Conservation (phyloP, 805 yeast species). For the Ogataea nitratoaversa region DNA sequence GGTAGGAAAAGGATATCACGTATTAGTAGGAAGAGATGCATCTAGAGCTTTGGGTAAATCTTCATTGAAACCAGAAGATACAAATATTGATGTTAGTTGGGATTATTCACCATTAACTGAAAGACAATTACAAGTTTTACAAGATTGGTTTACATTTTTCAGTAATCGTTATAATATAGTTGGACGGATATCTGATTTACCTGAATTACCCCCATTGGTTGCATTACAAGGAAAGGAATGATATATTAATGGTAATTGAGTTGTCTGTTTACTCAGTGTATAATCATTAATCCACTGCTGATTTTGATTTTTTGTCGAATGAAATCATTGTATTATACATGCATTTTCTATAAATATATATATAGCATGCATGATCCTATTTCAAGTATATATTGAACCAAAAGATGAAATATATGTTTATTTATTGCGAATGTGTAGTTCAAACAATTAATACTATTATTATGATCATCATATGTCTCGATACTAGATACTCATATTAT, state of each 20-base stretch:
- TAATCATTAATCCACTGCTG: too few species aligned
- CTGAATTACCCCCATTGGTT: constrained; percentile 8
- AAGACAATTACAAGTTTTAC: constrained; percentile 55
- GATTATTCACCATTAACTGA: constrained; percentile 50
- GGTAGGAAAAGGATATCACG: constrained; percentile 68
- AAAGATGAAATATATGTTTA: too few species aligned
- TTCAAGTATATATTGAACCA: too few species aligned
- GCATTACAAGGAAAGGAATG: not conserved
- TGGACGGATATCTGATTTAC: constrained; percentile 33
- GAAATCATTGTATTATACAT: too few species aligned
- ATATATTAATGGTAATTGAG: not conserved
- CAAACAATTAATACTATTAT: too few species aligned
- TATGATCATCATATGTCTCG: too few species aligned
- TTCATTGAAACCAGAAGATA: constrained; percentile 51
- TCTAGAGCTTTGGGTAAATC: constrained; percentile 73
- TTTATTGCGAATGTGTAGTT: too few species aligned
- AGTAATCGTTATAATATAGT: constrained; percentile 48
- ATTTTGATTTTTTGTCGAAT: too few species aligned
- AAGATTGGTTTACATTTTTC: constrained; percentile 72
- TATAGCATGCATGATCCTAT: too few species aligned
- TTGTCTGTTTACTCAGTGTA: too few species aligned
- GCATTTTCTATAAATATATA: too few species aligned
- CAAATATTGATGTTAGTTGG: constrained; percentile 40
- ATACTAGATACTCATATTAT: too few species aligned
- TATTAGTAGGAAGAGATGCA: constrained; percentile 73